These are phyloP conservation scores for Geotrichum klebahnii DNA, from an alignment of 1,139 yeast genomes.

Conservation along the genomic window DNA sequence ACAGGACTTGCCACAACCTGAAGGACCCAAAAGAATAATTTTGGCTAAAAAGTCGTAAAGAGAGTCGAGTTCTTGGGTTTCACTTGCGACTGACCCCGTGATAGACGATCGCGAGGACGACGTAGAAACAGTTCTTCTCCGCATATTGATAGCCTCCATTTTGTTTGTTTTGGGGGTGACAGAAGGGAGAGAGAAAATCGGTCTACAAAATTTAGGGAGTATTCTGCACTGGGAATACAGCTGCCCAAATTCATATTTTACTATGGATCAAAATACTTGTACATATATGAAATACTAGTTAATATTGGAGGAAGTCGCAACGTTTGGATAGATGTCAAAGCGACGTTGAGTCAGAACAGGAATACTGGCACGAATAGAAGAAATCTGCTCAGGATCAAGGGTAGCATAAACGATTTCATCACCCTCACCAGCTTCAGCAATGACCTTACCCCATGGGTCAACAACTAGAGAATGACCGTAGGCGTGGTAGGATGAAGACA, in stretches of 20 bases:
- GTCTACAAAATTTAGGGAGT: no score
- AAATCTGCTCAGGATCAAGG: slow-evolving; percentile 60
- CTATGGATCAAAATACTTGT: no score
- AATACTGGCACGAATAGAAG: slow-evolving; percentile 61
- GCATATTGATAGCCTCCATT: slow-evolving; percentile 23
- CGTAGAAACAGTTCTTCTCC: slow-evolving; percentile 32
- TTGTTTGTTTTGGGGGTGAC: no score
- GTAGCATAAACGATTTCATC: slow-evolving; percentile 81
- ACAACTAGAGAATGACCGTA: slow-evolving; percentile 87
- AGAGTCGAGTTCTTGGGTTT: slow-evolving; percentile 32
- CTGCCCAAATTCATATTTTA: neutral
- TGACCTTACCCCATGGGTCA: slow-evolving; percentile 76
- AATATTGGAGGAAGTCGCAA: slow-evolving; percentile 29
- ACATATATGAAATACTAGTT: neutral
- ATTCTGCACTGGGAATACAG: neutral
- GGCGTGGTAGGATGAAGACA: slow-evolving; percentile 72
- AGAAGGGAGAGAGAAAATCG: slow-evolving; percentile 2
- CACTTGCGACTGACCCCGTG: slow-evolving; percentile 25
- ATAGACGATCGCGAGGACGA: slow-evolving; percentile 32
- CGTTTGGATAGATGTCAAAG: slow-evolving; percentile 77
- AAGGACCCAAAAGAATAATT: slow-evolving; percentile 45
- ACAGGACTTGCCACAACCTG: slow-evolving; percentile 48
- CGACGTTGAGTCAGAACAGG: slow-evolving; percentile 80
- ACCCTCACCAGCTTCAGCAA: slow-evolving; percentile 80
- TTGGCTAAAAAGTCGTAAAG: slow-evolving; percentile 47